phyloP scores from a whole-genome alignment of 2,329 filamentous ascomycete genomes.

The Fusarium protoensiforme region DNA sequence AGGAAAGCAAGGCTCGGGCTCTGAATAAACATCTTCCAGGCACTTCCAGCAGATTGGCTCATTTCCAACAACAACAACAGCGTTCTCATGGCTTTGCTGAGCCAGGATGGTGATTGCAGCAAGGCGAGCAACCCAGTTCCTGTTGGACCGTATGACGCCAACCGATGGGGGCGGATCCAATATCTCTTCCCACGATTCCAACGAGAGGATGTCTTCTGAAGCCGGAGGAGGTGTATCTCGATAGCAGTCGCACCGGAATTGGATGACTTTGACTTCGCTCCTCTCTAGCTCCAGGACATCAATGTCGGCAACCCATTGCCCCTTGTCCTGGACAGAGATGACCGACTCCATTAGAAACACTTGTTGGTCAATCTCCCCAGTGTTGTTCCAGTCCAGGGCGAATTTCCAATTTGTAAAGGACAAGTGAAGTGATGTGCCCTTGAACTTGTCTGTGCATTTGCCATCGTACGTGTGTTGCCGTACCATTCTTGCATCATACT shows the following conservation, averaged over 20 bases:
- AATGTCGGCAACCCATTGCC: conserved; percentile 39
- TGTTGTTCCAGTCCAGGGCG: conserved; percentile 13
- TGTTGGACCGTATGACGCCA: conserved; percentile 1
- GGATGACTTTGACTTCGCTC: neutral
- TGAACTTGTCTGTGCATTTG: neutral
- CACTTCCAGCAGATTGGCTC: conserved; percentile 11
- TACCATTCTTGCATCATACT: neutral
- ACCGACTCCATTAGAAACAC: conserved; percentile 33
- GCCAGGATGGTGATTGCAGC: neutral
- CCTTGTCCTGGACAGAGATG: conserved; percentile 33
- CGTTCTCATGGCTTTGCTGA: conserved; percentile 5
- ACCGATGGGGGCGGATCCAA: conserved; percentile 3
- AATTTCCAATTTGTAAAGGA: conserved; percentile 31
- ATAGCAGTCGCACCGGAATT: conserved; percentile 2
- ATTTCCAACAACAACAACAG: neutral
- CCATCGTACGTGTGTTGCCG: conserved; percentile 1
- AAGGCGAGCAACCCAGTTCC: conserved; percentile 13
- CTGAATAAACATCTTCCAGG: conserved; percentile 2
- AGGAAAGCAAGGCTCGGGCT: conserved; percentile 9
- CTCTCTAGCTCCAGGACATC: conserved; percentile 23
- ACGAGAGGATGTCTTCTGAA: conserved; percentile 4
- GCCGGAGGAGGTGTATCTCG: neutral
- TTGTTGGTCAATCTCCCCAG: conserved; percentile 21
- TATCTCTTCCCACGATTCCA: conserved; percentile 17
- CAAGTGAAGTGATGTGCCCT: conserved; percentile 29